A percentile compares a stretch with the other conserved stretches of the same genome.
These are phyloP conservation scores for Elongisporangium anandrum DNA, from an alignment of 352 stramenopile species.

Conservation along the genomic window DNA sequence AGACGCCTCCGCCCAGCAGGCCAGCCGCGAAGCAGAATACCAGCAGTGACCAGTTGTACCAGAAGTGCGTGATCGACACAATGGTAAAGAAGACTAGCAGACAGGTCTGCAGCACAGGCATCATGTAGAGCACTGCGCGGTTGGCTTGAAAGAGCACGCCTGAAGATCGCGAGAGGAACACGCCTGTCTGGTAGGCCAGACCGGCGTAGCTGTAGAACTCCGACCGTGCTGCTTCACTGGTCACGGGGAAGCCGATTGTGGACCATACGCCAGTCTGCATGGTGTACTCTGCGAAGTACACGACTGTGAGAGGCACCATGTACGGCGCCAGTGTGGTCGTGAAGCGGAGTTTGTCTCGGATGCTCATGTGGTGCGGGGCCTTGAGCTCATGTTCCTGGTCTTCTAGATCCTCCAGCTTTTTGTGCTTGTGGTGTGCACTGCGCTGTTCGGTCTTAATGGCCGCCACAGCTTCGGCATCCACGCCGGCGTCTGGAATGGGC, in stretches of 20 bases:
- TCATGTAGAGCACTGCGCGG: conserved; percentile 79
- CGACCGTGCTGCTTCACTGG: conserved; percentile 55
- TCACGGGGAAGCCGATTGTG: conserved; percentile 91
- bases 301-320: conserved; percentile 86
- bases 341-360: conserved; percentile 60
- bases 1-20: conserved; percentile 86
- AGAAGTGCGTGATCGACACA: conserved; percentile 74
- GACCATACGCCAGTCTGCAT: conserved; percentile 93
- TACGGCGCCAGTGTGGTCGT: conserved; percentile 87
- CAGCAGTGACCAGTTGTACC: conserved; percentile 86
- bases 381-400: background rate
- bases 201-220: conserved; percentile 90
- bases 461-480: conserved; percentile 9
- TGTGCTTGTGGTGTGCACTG: conserved; percentile 13
- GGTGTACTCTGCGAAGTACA: conserved; percentile 94
- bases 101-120: conserved; percentile 81
- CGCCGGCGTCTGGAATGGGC: conserved; percentile 25
- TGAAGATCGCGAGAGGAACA: conserved; percentile 90
- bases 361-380: conserved; percentile 24
- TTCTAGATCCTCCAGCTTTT: conserved; percentile 11
- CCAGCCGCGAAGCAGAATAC: conserved; percentile 83
- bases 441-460: background rate
- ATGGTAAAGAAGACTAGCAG: conserved; percentile 87
- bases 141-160: conserved; percentile 80
- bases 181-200: conserved; percentile 89